Base-by-base conservation (phyloP, 2,329 filamentous ascomycete genomes). In the Scedosporium boydii region DNA sequence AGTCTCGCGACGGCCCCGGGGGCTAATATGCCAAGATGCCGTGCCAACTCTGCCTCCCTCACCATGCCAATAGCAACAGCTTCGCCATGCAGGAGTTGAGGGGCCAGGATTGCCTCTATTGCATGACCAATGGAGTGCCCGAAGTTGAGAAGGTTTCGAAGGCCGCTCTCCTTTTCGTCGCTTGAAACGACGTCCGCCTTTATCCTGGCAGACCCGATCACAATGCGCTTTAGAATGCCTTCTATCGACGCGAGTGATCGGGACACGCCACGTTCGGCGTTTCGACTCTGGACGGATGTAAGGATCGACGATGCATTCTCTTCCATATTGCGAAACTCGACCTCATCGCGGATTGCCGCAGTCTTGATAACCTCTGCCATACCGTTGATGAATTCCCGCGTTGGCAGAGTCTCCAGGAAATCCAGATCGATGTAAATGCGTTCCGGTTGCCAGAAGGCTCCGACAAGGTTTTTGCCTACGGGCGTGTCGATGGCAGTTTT, bases 311-410 rank as follows among this genome's bases (percentile, higher is more conserved):
- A 78, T 1, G 93, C 92, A 69, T 95, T 91, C 67, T 89, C 81
- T 73, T 99, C 95, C 18, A 99, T 80, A 12, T 88, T 78, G 53
- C 87, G 83, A 72, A 99, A 99, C 71, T 97, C 93, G 9, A 81
- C 77, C 74, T 96, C 91, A 70, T 96, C 86, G 85, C 93, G 97
- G 69, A 99, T 98, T 61, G 95, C 95, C 3, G 95, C 95, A 3
- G 95, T 99, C 83, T 97, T 97, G 73, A 97, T 84, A 34, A 99
- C 93, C 78, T 99, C 95, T 27, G 93, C 95, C 93, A 99, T 97
- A 65, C 95, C 95, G 73, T 99, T 99, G 76, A 97, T 92, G 71
- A 99, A 93, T 76, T 99, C 93, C 67, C 95, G 84, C 66, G 88
- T 87, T 1, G 93, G 93, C 21, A 99, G 80, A 1, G 92, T 96